These are phyloP conservation scores for Pseudovirgaria hyperparasitica DNA, from an alignment of 2,329 filamentous ascomycete genomes.

Conservation along the genomic window DNA sequence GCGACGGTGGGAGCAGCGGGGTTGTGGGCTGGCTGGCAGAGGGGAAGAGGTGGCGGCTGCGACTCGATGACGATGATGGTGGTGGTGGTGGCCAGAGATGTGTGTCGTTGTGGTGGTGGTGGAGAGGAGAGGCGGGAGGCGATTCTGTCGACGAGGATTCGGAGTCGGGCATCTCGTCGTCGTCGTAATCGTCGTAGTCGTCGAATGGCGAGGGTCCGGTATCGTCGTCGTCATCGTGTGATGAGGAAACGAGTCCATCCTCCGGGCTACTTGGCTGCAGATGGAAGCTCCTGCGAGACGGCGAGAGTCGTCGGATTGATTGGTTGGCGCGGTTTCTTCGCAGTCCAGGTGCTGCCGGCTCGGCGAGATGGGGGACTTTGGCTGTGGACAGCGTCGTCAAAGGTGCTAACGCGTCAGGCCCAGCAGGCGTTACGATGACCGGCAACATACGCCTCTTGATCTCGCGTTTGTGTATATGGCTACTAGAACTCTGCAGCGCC, in stretches of 20 bases:
- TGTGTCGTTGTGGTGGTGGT: constrained; percentile 1
- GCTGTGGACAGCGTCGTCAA: constrained; percentile 10
- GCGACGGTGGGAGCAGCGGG: constrained; percentile 7
- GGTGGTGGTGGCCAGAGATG: constrained; percentile 12
- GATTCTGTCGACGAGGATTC: constrained; percentile 19
- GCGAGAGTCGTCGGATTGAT: constrained; percentile 4
- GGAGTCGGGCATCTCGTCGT: constrained; percentile 19
- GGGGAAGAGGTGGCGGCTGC: constrained; percentile 12
- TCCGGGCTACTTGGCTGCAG: constrained; percentile 1
- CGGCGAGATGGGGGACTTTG: constrained; percentile 6
- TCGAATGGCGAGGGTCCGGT: constrained; percentile 11
- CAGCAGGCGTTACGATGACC: constrained; percentile 8
- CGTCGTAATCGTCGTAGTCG: constrained; percentile 18
- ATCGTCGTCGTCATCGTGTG: constrained; percentile 14
- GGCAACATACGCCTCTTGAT: not conserved
- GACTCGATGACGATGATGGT: not conserved
- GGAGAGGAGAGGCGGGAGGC: constrained; percentile 10
- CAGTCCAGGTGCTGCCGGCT: constrained; percentile 3
- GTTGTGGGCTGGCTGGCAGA: constrained; percentile 18
- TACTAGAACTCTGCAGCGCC: constrained; percentile 7
- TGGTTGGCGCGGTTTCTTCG: constrained; percentile 1
- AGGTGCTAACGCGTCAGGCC: constrained; percentile 10
- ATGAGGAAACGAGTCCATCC: constrained; percentile 12
- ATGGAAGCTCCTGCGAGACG: constrained; percentile 7
- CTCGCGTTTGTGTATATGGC: constrained; percentile 10